Percentiles rank a stretch among this genome's conserved stretches.
These are phyloP conservation scores for Tetradesmus obliquus DNA, from an alignment of 139 green algal species.

Conservation along the genomic window DNA sequence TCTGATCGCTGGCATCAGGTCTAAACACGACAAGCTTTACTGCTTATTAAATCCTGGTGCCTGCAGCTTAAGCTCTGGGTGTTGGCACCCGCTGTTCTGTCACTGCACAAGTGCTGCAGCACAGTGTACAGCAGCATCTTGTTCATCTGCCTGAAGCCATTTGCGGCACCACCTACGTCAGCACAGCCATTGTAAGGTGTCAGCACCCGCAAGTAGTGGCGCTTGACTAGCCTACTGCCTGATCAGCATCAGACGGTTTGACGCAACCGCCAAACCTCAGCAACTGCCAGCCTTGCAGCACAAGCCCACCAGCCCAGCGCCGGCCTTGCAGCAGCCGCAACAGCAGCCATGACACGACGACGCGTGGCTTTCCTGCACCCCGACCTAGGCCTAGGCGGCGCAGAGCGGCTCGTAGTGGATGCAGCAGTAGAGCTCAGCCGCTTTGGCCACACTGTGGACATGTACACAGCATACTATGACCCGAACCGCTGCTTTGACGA, in stretches of 20 bases:
- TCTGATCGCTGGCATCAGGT: too few species aligned
- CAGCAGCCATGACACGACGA: background rate
- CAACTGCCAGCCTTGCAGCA: background rate
- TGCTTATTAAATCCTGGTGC: too few species aligned
- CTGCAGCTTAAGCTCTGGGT: background rate
- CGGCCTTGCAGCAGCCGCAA: background rate
- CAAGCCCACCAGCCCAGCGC: background rate
- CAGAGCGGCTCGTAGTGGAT: constrained; percentile 97
- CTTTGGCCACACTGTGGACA: constrained; percentile 83
- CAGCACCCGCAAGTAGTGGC: too few species aligned
- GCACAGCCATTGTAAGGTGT: too few species aligned
- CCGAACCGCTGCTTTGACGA: constrained; percentile 91
- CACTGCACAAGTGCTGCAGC: background rate
- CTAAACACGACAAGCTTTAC: too few species aligned
- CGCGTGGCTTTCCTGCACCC: constrained; percentile 93
- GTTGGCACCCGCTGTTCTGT: background rate
- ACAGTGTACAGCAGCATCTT: background rate
- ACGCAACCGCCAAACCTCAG: background rate
- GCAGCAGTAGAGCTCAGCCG: constrained; percentile 87
- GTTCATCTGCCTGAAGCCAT: background rate
- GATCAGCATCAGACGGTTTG: background rate
- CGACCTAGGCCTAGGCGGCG: constrained; percentile 93
- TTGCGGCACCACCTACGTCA: too few species aligned
- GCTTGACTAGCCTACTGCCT: too few species aligned
- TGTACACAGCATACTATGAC: constrained; percentile 96